Conservation (phyloP, 202 grass and related monocot species). For the Hordeum pubiflorum region DNA sequence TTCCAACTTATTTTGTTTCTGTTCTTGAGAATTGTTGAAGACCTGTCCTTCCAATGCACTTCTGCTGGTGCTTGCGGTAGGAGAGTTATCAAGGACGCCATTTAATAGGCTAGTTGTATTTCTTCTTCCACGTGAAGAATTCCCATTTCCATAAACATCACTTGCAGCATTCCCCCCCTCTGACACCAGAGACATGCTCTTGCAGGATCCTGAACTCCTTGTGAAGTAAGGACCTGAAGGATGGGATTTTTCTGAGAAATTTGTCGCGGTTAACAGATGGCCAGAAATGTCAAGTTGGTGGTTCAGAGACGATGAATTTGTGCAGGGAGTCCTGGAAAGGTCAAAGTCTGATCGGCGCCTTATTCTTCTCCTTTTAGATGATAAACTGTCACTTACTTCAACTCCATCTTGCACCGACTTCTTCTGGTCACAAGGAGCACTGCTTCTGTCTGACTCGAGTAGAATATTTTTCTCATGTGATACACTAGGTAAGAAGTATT, state of each 20-base stretch:
- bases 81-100: conserved; percentile 39
- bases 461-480: conserved; percentile 35
- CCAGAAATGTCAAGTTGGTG: conserved; percentile 5
- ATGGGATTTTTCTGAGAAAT: conserved; percentile 23
- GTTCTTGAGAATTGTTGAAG: conserved; percentile 16
- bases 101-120: conserved; percentile 22
- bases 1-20: conserved; percentile 27
- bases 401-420: conserved; percentile 21
- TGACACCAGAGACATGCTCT: not conserved
- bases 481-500: conserved; percentile 27
- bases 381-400: conserved; percentile 22
- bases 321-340: conserved; percentile 22
- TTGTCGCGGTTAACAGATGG: conserved; percentile 10
- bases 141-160: conserved; percentile 27
- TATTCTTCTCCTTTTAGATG: conserved; percentile 51
- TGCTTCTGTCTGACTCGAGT: not conserved
- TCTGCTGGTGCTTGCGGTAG: conserved; percentile 22
- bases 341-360: conserved; percentile 9
- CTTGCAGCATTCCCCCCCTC: not conserved
- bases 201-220: conserved; percentile 34
- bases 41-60: not conserved
- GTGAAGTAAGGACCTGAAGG: conserved; percentile 26
- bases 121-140: conserved; percentile 49
- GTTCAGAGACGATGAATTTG: conserved; percentile 24
- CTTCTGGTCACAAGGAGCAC: conserved; percentile 21